phyloP scores from a whole-genome alignment of 108 stramenopile genomes.

The Parmales sp. region DNA sequence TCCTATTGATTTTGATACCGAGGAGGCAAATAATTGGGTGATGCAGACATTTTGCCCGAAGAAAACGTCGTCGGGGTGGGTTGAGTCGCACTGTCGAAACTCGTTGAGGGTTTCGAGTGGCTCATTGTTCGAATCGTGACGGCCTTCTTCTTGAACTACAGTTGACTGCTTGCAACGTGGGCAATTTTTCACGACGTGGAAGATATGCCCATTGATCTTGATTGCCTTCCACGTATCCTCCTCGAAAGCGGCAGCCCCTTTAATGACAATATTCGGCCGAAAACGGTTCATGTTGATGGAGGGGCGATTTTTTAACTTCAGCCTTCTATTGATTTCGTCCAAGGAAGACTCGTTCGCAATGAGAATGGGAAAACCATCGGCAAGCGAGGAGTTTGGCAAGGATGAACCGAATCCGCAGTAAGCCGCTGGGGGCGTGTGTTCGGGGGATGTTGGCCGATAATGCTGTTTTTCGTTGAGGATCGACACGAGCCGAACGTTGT shows the following conservation, averaged over 20 bases:
- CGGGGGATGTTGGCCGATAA: too few species aligned
- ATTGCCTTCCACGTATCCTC: constrained; percentile 1
- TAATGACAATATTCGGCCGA: constrained; percentile 1
- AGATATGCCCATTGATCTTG: neutral
- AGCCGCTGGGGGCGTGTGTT: too few species aligned
- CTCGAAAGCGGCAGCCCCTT: neutral
- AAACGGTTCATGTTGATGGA: neutral
- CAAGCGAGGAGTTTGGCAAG: neutral
- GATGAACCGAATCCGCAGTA: too few species aligned
- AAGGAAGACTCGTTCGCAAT: neutral
- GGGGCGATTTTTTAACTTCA: neutral
- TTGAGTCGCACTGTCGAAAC: neutral
- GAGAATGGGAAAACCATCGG: neutral
- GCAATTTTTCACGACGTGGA: neutral
- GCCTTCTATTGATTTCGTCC: neutral
- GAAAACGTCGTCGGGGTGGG: neutral
- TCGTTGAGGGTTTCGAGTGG: neutral
- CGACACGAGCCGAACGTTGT: too few species aligned
- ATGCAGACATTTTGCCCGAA: constrained; percentile 1
- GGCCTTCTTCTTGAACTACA: neutral
- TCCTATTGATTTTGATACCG: too few species aligned
- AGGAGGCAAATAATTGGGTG: too few species aligned
- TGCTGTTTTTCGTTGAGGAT: too few species aligned
- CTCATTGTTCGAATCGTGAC: neutral
- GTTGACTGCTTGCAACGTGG: neutral